These are phyloP conservation scores for Fistulinella prunicolor DNA, from an alignment of 768 basidiomycete genomes.

Conservation along the genomic window DNA sequence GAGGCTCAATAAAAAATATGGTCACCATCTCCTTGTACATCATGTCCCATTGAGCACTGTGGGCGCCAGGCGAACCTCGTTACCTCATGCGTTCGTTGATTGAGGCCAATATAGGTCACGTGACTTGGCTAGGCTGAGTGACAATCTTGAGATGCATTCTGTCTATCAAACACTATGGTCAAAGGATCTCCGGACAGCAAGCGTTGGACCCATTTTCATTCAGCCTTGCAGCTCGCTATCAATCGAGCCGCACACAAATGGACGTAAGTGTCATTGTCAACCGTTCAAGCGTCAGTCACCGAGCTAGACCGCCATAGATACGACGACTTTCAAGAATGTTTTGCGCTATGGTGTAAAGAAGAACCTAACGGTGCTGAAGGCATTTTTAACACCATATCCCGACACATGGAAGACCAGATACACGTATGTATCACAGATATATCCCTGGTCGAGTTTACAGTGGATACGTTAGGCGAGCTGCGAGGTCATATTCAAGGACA, in stretches of 20 bases:
- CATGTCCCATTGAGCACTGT: too few species aligned
- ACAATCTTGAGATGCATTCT: too few species aligned
- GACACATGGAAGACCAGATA: slow-evolving; percentile 69
- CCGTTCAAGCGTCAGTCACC: slow-evolving; percentile 34
- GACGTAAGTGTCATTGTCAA: slow-evolving; percentile 39
- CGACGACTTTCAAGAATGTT: slow-evolving; percentile 60
- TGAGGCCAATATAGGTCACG: too few species aligned
- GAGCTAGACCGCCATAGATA: slow-evolving; percentile 31
- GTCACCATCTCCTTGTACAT: too few species aligned
- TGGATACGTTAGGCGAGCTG: slow-evolving; percentile 57
- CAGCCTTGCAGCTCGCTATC: slow-evolving; percentile 51
- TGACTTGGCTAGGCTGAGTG: too few species aligned
- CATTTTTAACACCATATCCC: slow-evolving; percentile 63
- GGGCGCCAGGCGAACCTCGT: too few species aligned
- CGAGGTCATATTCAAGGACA: slow-evolving; percentile 66
- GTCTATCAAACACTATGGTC: slow-evolving; percentile 13
- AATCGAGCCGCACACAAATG: slow-evolving; percentile 51
- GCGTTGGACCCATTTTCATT: slow-evolving; percentile 50
- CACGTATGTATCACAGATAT: slow-evolving; percentile 21
- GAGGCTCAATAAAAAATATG: too few species aligned
- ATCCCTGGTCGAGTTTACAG: background rate
- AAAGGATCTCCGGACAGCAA: slow-evolving; percentile 36
- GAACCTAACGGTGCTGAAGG: slow-evolving; percentile 59
- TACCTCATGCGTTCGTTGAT: too few species aligned
- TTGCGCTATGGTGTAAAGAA: slow-evolving; percentile 62